phyloP scores from a whole-genome alignment of 1,284 basidiomycete genomes.

The Tylopilus sp. region DNA sequence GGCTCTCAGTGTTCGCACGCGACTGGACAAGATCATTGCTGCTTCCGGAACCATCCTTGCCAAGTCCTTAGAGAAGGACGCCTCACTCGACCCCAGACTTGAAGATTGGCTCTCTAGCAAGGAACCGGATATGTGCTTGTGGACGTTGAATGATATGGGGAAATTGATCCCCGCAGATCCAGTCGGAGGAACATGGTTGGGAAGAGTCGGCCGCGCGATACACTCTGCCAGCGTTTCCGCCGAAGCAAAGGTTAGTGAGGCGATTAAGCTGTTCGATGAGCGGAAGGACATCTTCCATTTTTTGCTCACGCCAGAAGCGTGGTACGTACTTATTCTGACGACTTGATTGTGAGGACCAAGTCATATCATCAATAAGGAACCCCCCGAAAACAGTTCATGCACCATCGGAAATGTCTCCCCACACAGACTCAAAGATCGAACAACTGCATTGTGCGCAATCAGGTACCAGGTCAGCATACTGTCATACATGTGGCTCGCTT shows the following conservation, averaged over 20 bases:
- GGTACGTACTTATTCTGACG: neutral
- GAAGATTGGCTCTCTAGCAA: slow-evolving; percentile 14
- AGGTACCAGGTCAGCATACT: neutral
- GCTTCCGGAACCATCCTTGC: slow-evolving; percentile 9
- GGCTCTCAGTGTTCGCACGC: slow-evolving; percentile 3
- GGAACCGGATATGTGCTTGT: slow-evolving; percentile 13
- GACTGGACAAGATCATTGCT: slow-evolving; percentile 9
- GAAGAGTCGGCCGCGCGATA: neutral
- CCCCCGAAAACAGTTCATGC: neutral
- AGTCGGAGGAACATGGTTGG: no score
- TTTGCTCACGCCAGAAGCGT: slow-evolving; percentile 4
- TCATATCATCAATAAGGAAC: neutral
- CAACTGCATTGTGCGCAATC: neutral
- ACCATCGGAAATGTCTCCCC: neutral
- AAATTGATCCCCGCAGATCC: neutral
- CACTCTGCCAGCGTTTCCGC: neutral
- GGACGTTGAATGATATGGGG: slow-evolving; percentile 6
- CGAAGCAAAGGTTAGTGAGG: slow-evolving; percentile 2
- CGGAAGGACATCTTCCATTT: slow-evolving; percentile 5
- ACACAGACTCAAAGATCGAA: neutral
- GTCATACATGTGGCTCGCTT: no score
- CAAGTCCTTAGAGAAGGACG: slow-evolving; percentile 1
- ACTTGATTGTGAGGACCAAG: no score
- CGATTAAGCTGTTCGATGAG: slow-evolving; percentile 9
- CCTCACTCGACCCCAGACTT: slow-evolving; percentile 1